Evolutionary conservation across 345 rosid genomes (phyloP).

Genomic region (Citrus australasica): DNA sequence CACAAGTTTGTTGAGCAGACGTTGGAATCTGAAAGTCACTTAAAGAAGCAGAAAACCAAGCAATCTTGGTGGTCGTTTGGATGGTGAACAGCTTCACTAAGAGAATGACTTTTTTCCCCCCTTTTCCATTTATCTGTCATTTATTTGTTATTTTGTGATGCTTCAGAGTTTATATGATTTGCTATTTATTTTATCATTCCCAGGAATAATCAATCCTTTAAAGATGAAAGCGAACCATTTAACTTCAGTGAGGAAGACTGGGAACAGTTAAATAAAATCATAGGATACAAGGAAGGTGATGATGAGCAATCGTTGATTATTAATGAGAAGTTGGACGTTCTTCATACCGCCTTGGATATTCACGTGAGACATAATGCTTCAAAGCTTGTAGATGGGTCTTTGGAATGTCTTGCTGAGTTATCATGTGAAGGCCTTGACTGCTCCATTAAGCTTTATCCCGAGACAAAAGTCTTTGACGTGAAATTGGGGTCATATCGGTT

Average conservation of each 20-base stretch:
- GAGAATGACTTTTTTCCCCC: not conserved
- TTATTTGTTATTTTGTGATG: not conserved
- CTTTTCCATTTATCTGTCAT: not conserved
- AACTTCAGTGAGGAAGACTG: constrained; percentile 84
- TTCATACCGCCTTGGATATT: constrained; percentile 74
- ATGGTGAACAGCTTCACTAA: constrained; percentile 44
- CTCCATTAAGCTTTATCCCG: constrained; percentile 82
- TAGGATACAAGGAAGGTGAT: constrained; percentile 86
- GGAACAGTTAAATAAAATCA: constrained; percentile 78
- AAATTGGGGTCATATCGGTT: constrained; percentile 83
- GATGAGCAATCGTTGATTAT: constrained; percentile 42
- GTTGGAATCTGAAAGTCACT: constrained; percentile 46
- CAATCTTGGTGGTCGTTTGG: constrained; percentile 97
- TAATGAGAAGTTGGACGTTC: constrained; percentile 59
- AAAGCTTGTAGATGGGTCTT: constrained; percentile 68
- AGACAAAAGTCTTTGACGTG: constrained; percentile 78
- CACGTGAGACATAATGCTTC: constrained; percentile 94
- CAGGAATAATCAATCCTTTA: constrained; percentile 60
- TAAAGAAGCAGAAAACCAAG: constrained; percentile 61
- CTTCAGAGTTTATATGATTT: not conserved
- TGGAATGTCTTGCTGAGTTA: constrained; percentile 75
- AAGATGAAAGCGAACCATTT: constrained; percentile 72
- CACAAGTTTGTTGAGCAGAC: constrained; percentile 88
- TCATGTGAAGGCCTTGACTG: constrained; percentile 82
- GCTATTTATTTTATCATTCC: constrained; percentile 24